phyloP scores from a whole-genome alignment of 2,329 filamentous ascomycete species.

The Escovopsis sp. region DNA sequence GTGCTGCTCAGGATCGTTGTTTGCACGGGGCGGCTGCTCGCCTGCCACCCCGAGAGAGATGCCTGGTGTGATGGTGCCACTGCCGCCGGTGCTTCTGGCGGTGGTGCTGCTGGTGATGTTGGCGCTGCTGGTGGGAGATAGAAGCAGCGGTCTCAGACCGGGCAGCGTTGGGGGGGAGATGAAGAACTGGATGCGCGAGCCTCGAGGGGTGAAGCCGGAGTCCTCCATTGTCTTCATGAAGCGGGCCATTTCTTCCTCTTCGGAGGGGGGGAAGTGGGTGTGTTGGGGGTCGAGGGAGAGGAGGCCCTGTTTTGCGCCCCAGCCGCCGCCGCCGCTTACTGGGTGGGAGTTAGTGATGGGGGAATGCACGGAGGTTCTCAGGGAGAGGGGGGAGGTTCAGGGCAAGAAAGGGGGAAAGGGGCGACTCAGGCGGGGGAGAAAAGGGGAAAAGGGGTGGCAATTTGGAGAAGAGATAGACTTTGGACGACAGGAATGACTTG shows the following conservation, averaged over 20 bases:
- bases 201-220: conserved; percentile 41
- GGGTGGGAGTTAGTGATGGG: conserved; percentile 9
- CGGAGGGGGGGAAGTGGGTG: conserved; percentile 27
- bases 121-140: too few species aligned
- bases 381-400: too few species aligned
- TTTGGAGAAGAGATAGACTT: too few species aligned
- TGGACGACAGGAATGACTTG: too few species aligned
- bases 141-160: conserved; percentile 9
- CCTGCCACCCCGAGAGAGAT: conserved; percentile 20
- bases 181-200: conserved; percentile 53
- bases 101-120: too few species aligned
- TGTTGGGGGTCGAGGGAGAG: conserved; percentile 62
- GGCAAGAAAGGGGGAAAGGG: too few species aligned
- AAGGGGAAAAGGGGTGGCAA: too few species aligned
- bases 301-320: conserved; percentile 67
- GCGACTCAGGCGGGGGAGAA: too few species aligned
- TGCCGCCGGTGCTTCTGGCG: too few species aligned
- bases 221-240: conserved; percentile 35
- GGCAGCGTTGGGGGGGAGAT: conserved; percentile 20
- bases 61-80: conserved; percentile 5
- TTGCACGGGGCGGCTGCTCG: not conserved
- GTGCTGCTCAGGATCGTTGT: not conserved
- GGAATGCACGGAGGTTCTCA: too few species aligned
- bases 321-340: conserved; percentile 72
- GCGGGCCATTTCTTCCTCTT: conserved; percentile 35